Evolutionary conservation across 495 filamentous ascomycete species (phyloP).

Genomic region (Aspergillus mulundensis): DNA sequence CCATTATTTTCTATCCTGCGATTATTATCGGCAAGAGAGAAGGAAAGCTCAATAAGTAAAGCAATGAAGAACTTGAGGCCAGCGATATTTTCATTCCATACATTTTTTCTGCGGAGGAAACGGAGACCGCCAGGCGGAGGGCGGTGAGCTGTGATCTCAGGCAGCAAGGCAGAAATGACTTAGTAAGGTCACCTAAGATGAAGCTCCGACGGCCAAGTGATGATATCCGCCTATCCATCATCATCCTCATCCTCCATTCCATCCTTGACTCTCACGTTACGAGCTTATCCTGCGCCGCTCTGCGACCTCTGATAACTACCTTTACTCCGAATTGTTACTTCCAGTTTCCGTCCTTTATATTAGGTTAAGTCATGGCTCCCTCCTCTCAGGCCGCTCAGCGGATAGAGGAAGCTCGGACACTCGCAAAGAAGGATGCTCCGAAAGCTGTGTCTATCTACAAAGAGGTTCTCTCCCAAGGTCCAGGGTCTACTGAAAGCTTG

Average conservation of each 20-base stretch:
- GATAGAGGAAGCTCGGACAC: conserved; percentile 80
- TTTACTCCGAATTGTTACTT: not conserved
- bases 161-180: not conserved
- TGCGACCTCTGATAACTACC: not conserved
- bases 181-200: conserved; percentile 7
- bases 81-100: conserved; percentile 2
- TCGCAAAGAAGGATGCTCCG: conserved; percentile 69
- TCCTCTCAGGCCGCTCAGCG: conserved; percentile 50
- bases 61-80: not conserved
- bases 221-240: conserved; percentile 13
- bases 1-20: conserved; percentile 18
- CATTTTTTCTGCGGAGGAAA: conserved; percentile 18
- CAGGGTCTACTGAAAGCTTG: conserved; percentile 77
- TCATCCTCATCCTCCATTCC: conserved; percentile 9
- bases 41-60: not conserved
- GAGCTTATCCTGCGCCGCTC: not conserved
- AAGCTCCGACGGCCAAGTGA: conserved; percentile 19
- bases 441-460: conserved; percentile 83
- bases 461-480: conserved; percentile 78
- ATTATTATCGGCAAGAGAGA: not conserved
- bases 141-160: conserved; percentile 17
- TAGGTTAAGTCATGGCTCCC: conserved; percentile 43
- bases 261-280: not conserved
- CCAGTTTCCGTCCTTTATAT: conserved; percentile 1
- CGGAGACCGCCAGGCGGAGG: conserved; percentile 16